Conservation (phyloP, 495 filamentous ascomycete species). For the Terfezia claveryi region DNA sequence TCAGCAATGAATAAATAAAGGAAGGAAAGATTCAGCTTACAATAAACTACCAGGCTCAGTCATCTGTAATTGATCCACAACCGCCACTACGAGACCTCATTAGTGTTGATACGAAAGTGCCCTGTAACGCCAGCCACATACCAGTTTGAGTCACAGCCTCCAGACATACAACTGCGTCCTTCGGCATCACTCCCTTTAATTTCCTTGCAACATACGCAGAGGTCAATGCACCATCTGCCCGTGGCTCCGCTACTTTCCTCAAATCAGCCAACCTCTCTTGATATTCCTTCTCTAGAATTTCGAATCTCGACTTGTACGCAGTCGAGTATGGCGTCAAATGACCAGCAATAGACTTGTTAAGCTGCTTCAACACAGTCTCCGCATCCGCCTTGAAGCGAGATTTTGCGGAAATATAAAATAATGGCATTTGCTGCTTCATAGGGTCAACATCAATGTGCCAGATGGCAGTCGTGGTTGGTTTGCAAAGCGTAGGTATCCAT, state of each 20-base stretch:
- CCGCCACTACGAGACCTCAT: slow-evolving; percentile 19
- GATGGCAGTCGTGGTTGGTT: slow-evolving; percentile 36
- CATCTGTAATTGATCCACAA: slow-evolving; percentile 62
- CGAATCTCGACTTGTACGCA: slow-evolving; percentile 2
- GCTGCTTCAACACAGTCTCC: slow-evolving; percentile 47
- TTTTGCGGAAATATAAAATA: slow-evolving; percentile 56
- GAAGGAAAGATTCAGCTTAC: not conserved
- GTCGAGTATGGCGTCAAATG: not conserved
- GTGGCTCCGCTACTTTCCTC: slow-evolving; percentile 14
- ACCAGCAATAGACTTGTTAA: slow-evolving; percentile 29
- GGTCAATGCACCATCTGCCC: slow-evolving; percentile 43
- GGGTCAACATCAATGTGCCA: slow-evolving; percentile 77
- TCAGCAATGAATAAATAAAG: not conserved
- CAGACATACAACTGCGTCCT: slow-evolving; percentile 62
- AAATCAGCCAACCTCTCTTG: slow-evolving; percentile 37
- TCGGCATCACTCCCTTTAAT: slow-evolving; percentile 41
- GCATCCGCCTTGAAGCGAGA: slow-evolving; percentile 58
- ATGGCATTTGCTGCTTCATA: slow-evolving; percentile 66
- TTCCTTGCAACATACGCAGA: slow-evolving; percentile 44
- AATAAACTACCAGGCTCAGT: slow-evolving; percentile 32
- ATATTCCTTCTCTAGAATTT: slow-evolving; percentile 28
- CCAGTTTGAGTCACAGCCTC: slow-evolving; percentile 73
- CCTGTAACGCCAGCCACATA: slow-evolving; percentile 3
- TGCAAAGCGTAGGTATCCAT: slow-evolving; percentile 45
- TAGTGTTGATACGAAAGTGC: too few relatives aligned